These are phyloP conservation scores for Fusarium continuum DNA, from an alignment of 2,329 filamentous ascomycete species.

Conservation along the genomic window DNA sequence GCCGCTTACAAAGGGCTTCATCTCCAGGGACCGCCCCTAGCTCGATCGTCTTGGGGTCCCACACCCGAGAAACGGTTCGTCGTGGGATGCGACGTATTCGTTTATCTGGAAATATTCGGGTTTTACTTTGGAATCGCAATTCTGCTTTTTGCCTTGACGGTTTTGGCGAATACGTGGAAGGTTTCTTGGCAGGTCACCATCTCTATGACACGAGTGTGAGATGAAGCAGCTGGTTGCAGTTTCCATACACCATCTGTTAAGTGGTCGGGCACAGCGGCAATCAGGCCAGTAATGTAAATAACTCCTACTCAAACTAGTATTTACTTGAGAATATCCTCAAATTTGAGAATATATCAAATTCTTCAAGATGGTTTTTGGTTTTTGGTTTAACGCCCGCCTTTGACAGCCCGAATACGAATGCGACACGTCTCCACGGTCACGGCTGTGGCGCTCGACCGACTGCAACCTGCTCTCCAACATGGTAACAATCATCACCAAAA, in stretches of 20 bases:
- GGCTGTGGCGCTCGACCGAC: not conserved
- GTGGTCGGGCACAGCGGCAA: no score
- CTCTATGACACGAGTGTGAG: no score
- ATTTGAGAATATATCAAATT: not conserved
- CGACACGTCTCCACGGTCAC: not conserved
- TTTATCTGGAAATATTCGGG: slow-evolving; percentile 30
- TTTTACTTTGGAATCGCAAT: not conserved
- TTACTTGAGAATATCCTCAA: no score
- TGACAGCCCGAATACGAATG: slow-evolving; percentile 23
- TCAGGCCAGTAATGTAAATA: no score
- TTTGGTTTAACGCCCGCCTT: slow-evolving; percentile 1
- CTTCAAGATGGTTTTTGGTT: no score
- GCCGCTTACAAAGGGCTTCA: slow-evolving; percentile 14
- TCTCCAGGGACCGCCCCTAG: slow-evolving; percentile 27
- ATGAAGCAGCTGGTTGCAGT: no score
- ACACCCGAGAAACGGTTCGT: slow-evolving; percentile 20
- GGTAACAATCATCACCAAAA: not conserved
- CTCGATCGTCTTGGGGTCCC: slow-evolving; percentile 22
- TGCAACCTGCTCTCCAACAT: not conserved
- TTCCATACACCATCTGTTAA: no score
- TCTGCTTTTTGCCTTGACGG: not conserved
- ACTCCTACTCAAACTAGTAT: no score
- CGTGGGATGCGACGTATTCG: slow-evolving; percentile 38
- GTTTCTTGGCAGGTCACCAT: no score
- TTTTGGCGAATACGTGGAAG: slow-evolving; percentile 13